Evolutionary conservation across 495 filamentous ascomycete species (phyloP).

Genomic region (Penicillium psychrofluorescens): DNA sequence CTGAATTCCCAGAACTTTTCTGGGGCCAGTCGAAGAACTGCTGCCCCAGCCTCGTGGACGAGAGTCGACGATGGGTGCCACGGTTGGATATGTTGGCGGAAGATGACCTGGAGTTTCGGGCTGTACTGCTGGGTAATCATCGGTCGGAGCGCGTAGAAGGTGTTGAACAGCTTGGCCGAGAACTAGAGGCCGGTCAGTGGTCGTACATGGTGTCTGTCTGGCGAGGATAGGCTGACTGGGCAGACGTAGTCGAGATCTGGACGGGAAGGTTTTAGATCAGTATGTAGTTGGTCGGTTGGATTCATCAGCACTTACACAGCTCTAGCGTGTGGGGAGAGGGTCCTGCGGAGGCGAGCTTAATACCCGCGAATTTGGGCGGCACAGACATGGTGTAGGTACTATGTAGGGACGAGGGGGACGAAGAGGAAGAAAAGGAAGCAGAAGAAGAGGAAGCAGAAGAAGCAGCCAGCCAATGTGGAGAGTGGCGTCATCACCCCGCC

Average conservation of each 20-base stretch:
- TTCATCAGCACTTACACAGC: conserved; percentile 42
- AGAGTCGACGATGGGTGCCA: conserved; percentile 92
- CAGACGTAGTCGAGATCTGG: conserved; percentile 66
- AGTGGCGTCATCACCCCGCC: neutral
- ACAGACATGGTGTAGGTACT: conserved; percentile 53
- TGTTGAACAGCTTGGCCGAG: conserved; percentile 65
- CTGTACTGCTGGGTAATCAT: conserved; percentile 49
- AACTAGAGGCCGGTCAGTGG: conserved; percentile 23
- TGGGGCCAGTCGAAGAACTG: conserved; percentile 60
- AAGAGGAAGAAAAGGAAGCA: neutral
- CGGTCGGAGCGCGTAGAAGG: conserved; percentile 55
- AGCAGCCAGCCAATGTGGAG: neutral
- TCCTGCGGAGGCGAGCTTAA: conserved; percentile 45
- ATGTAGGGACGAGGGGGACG: neutral
- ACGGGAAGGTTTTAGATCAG: neutral
- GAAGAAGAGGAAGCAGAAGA: neutral
- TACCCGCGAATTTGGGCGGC: conserved; percentile 69
- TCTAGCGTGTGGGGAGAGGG: conserved; percentile 62
- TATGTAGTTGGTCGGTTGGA: neutral
- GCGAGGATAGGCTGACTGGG: neutral
- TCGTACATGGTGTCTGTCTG: conserved; percentile 2
- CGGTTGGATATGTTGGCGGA: conserved; percentile 89
- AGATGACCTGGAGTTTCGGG: conserved; percentile 59
- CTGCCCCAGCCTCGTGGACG: conserved; percentile 77
- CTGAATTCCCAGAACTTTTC: conserved; percentile 73